Evolutionary conservation across 2,329 filamentous ascomycete species (phyloP), one percentile per base, ranked within the genome.

Genomic region (Nigrograna mackinnonii): DNA sequence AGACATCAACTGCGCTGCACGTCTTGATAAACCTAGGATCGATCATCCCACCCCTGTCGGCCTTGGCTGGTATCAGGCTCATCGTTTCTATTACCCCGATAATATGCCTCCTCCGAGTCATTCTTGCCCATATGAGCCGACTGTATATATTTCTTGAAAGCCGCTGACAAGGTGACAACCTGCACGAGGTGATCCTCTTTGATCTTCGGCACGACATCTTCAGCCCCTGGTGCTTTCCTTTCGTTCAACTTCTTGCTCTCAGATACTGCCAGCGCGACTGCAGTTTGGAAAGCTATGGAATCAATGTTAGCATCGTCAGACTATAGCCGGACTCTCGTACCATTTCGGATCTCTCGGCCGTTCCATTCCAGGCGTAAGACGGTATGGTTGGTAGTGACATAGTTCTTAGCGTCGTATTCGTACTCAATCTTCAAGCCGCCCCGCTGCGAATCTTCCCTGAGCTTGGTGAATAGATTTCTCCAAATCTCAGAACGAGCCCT

Each of bases 401-500:
- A 33, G 7, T 33, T 7, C 16, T 33, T 33, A 7, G 31, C 31
- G 16, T 46, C 34, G 20, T 46, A 44, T 22, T 40, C 35, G 31
- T 41, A 41, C 16, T 39, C 19, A 14, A 37, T 31, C 31, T 44
- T 14, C 5, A 18, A 19, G 39, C 26, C 45, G 18, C 21, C 26
- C 17, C 31, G 38, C 35, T 55, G 43, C 2, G 46, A 31, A 13
- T 39, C 28, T 52, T 54, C 22, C 44, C 36, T 26, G 3, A 42
- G 35, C 20, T 44, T 48, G 6, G 22, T 21, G 33, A 48, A 31
- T 9, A 46, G 26, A n/a, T 41, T 43, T 9, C 73, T 68, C 19
- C 70, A 74, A 34, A 76, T 60, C 14, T 62, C 60, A 18, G 60
- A 57, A 6, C 70, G 57, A 3, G 64, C 62, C 1, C 58, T 46